Percentiles rank a stretch among this genome's conserved stretches.
Conservation (phyloP, 148 eudicot genomes). For the Spergularia bocconei region DNA sequence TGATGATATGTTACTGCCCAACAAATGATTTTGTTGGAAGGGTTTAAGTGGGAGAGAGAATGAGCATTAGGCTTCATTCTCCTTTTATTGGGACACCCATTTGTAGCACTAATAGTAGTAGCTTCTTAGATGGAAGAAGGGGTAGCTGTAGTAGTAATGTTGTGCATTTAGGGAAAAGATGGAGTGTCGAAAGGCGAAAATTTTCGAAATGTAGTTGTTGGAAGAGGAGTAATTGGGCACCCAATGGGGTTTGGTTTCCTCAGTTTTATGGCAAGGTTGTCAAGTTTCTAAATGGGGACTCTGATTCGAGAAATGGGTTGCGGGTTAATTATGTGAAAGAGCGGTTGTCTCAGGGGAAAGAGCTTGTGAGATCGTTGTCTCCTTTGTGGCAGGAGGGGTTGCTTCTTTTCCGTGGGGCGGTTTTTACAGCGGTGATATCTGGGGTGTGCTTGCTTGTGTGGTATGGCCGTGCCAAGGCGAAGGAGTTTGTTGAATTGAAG, state of each 20-base stretch:
- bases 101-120: constrained; percentile 16
- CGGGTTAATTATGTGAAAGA: constrained; percentile 61
- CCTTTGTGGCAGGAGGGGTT: constrained; percentile 92
- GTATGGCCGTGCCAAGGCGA: constrained; percentile 84
- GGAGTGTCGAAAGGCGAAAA: constrained; percentile 27
- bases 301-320: constrained; percentile 51
- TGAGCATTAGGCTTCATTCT: constrained; percentile 57
- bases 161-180: constrained; percentile 31
- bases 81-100: constrained; percentile 62
- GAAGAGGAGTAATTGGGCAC: constrained; percentile 55
- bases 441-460: constrained; percentile 82
- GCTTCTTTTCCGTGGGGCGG: constrained; percentile 70
- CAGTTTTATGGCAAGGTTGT: constrained; percentile 70
- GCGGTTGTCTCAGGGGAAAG: constrained; percentile 52
- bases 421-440: constrained; percentile 75
- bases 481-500: constrained; percentile 66
- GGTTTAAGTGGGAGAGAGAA: constrained; percentile 33
- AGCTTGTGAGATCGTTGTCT: constrained; percentile 47
- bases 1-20: constrained; percentile 24
- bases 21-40: constrained; percentile 33
- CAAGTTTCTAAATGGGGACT: constrained; percentile 54
- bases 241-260: constrained; percentile 68
- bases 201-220: constrained; percentile 42
- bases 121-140: constrained; percentile 36
- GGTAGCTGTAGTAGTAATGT: constrained; percentile 29